Evolutionary conservation across 169 alveolate genomes (phyloP), one percentile per base, ranked within the genome.

Genomic region (Plasmodium relictum): DNA sequence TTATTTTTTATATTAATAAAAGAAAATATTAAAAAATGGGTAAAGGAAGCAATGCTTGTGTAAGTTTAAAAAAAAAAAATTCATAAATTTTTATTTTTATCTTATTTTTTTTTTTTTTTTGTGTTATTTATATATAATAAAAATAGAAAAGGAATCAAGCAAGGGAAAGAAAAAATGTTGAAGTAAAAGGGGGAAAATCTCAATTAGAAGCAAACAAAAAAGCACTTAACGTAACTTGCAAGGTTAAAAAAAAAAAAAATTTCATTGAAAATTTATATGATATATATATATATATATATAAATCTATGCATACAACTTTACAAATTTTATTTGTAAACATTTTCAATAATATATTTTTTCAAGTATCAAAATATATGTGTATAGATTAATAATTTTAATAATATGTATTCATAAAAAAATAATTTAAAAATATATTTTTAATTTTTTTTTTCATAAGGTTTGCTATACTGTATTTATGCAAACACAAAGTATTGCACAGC

Each of bases 31-130:
- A 31, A 31, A 83, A 66, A 56, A 83, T 83, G 91, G 91, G 91
- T 20, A 83, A 83, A 83, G 91, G 91, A 68, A 83, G 91, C 72
- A 83, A 83, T 65, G 91, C 91, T 68, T 83, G 91, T 52, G 91
- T 83, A 68, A 9, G 91, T 58, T 39, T 62, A 2, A 63, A 18
- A 63, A 7, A 52, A 48, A 56, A 20, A 76, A 20, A 9, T 26
- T 0, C 44, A 58, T 26, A 59, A 24, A 74, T 52, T n/a, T 48
- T n/a, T 74, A 24, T 22, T 73, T 20, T 56, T 59, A 37, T 62
- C 16, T 56, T 50, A 12, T 48, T 48, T n/a, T n/a, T n/a, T n/a
- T n/a, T n/a, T 3, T 2, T 31, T 31, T 31, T 31, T 31, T 31
- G 39, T 31, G 39, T 31, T 31, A 31, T 54, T 50, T 26, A 26